These are phyloP conservation scores for Coemansia sp. DNA, from an alignment of 192 early-diverging fungal species.

Conservation along the genomic window DNA sequence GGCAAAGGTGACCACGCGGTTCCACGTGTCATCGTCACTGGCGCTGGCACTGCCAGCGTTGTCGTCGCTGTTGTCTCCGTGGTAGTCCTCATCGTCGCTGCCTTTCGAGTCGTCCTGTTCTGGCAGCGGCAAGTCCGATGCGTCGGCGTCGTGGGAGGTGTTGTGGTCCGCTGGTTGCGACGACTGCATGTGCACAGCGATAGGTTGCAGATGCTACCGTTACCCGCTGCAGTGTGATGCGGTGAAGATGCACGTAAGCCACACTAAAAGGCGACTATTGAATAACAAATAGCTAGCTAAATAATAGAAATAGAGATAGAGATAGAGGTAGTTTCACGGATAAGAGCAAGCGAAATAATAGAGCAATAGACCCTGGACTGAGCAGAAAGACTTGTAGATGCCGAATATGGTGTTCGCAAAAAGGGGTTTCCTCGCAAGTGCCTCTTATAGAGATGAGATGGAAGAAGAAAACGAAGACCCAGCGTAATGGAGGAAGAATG, in stretches of 20 bases:
- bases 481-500: too few species aligned
- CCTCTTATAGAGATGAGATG: too few species aligned
- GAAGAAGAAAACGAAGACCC: too few species aligned
- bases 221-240: background rate
- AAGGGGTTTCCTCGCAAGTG: too few species aligned
- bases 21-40: constrained; percentile 20
- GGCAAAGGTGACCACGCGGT: constrained; percentile 44
- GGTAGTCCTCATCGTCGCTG: constrained; percentile 17
- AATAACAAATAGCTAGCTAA: background rate
- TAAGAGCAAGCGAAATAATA: too few species aligned
- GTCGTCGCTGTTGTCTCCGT: constrained; percentile 18
- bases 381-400: too few species aligned
- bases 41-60: constrained; percentile 4
- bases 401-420: too few species aligned
- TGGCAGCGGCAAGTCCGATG: background rate
- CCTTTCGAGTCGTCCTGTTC: background rate
- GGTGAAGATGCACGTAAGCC: background rate
- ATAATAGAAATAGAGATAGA: background rate
- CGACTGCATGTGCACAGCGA: background rate
- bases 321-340: too few species aligned
- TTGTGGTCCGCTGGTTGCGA: background rate
- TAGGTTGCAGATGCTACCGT: background rate
- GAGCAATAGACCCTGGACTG: too few species aligned
- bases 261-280: background rate
- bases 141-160: background rate